Percentiles rank a stretch among this genome's conserved stretches.
These are phyloP conservation scores for Candida argentea DNA, from an alignment of 805 yeast genomes.

Conservation along the genomic window DNA sequence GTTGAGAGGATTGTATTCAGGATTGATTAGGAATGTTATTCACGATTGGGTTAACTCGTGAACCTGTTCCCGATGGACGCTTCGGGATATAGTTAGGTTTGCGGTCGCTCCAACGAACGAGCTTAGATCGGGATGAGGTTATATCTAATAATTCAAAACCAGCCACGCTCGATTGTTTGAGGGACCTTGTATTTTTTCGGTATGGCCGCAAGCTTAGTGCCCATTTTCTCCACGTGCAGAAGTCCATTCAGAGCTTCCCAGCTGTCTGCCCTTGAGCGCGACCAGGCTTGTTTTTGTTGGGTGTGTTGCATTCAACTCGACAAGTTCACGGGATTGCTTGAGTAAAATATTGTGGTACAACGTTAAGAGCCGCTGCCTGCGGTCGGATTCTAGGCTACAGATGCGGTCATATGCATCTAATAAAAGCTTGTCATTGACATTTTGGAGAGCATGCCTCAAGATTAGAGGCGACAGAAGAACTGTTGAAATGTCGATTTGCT, in stretches of 20 bases:
- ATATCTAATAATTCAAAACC: no score
- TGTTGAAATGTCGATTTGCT: conserved; percentile 22
- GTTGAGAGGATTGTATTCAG: no score
- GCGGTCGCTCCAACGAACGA: no score
- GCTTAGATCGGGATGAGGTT: no score
- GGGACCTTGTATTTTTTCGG: no score
- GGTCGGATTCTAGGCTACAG: conserved; percentile 13
- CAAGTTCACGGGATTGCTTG: conserved; percentile 26
- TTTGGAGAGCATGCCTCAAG: conserved; percentile 9
- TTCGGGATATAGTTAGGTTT: no score
- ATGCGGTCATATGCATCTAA: conserved; percentile 1
- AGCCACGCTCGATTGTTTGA: no score
- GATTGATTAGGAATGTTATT: no score
- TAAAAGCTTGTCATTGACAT: neutral
- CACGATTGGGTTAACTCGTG: no score
- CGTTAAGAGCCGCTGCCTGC: conserved; percentile 6
- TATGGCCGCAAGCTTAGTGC: no score
- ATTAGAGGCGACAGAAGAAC: conserved; percentile 31
- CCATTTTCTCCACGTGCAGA: conserved; percentile 73
- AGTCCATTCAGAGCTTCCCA: conserved; percentile 75
- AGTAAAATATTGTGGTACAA: conserved; percentile 27
- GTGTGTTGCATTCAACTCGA: conserved; percentile 8
- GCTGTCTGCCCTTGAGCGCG: conserved; percentile 48
- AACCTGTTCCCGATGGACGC: no score
- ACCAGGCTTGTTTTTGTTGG: conserved; percentile 11